A percentile compares a stretch with the other conserved stretches of the same genome.
Evolutionary conservation across 352 stramenopile species (phyloP).

Genomic region (Globisporangium paroecandrum): DNA sequence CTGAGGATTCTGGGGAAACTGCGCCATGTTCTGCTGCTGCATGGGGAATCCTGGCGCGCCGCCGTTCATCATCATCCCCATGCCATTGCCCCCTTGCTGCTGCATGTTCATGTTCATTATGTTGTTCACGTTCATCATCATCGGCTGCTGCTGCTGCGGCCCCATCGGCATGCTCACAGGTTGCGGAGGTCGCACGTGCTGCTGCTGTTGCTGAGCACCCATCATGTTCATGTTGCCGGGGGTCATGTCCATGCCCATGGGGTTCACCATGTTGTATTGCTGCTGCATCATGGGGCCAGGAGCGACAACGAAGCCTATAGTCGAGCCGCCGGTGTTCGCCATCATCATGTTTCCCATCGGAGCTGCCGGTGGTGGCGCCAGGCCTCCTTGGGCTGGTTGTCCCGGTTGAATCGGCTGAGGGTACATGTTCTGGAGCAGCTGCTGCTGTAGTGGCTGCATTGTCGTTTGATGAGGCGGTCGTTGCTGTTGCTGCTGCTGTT

Average conservation of each 20-base stretch:
- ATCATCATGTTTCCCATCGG: not conserved
- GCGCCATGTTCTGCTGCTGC: slow-evolving; percentile 11
- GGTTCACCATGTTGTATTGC: slow-evolving; percentile 22
- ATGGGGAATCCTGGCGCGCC: not conserved
- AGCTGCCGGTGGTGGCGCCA: not conserved
- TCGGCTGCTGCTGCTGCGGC: slow-evolving; percentile 5
- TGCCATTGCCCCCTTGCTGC: slow-evolving; percentile 6
- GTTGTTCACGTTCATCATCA: slow-evolving; percentile 11
- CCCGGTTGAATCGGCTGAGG: not conserved
- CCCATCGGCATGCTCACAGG: slow-evolving; percentile 19
- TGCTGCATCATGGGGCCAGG: slow-evolving; percentile 16
- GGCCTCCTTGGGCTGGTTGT: not conserved
- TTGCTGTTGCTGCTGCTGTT: slow-evolving; percentile 4
- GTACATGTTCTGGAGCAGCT: slow-evolving; percentile 9
- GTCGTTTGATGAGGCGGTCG: not conserved
- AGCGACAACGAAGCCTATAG: slow-evolving; percentile 8
- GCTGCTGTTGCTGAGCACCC: slow-evolving; percentile 17
- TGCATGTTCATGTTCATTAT: slow-evolving; percentile 23
- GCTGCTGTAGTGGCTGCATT: slow-evolving; percentile 2
- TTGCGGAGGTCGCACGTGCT: slow-evolving; percentile 38
- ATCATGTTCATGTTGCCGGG: slow-evolving; percentile 9
- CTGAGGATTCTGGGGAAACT: slow-evolving; percentile 5
- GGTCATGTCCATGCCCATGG: slow-evolving; percentile 20
- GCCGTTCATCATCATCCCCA: slow-evolving; percentile 18
- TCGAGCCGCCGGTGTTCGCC: not conserved